Evolutionary conservation across 2,329 filamentous ascomycete species (phyloP).

Genomic region (Colletotrichum cereale): DNA sequence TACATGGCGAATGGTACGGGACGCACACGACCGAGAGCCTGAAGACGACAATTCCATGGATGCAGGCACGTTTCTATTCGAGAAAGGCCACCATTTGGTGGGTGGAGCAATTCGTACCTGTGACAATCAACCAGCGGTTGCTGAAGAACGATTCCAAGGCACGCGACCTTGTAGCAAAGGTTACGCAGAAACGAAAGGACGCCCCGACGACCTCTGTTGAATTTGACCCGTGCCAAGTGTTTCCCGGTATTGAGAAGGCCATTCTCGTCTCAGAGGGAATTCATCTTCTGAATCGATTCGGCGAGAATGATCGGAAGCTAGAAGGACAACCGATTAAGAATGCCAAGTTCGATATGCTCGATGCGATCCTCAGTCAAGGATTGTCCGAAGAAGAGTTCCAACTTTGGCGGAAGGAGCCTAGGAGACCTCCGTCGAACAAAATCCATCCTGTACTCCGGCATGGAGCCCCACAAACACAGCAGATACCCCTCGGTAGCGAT

Average conservation of each 20-base stretch:
- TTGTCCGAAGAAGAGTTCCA: not conserved
- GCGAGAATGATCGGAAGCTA: not conserved
- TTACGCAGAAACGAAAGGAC: not conserved
- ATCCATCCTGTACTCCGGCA: not conserved
- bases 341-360: not conserved
- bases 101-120: constrained; percentile 1
- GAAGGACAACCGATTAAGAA: not conserved
- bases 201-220: not conserved
- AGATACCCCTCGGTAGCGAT: not conserved
- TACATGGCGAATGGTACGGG: constrained; percentile 12
- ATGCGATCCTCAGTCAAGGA: constrained; percentile 3
- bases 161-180: constrained; percentile 1
- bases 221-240: not conserved
- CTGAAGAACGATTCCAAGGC: not conserved
- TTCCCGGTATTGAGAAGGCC: constrained; percentile 5
- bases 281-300: not conserved
- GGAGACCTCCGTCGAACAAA: not conserved
- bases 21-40: not conserved
- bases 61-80: not conserved
- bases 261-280: not conserved
- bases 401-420: not conserved
- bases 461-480: not conserved
- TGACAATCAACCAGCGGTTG: constrained; percentile 8
- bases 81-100: not conserved
- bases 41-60: not conserved